A percentile compares a stretch with the other conserved stretches of the same genome.
Evolutionary conservation across 768 basidiomycete species (phyloP).

Genomic region (Lentinula edodes): DNA sequence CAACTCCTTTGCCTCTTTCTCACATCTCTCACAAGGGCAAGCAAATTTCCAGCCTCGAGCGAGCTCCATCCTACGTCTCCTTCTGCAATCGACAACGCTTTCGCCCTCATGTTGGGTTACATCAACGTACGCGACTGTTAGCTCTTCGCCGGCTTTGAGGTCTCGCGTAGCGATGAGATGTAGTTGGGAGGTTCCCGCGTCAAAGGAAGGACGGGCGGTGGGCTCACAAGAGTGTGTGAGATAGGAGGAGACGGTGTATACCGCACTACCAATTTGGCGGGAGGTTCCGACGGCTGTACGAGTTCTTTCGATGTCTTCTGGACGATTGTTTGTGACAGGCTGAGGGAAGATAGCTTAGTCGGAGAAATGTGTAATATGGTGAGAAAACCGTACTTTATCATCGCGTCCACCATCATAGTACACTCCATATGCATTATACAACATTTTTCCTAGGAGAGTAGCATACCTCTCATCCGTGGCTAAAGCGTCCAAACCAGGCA

Average conservation of each 20-base stretch:
- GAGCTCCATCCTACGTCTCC: conserved; percentile 66
- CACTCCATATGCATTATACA: conserved; percentile 76
- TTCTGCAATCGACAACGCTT: conserved; percentile 46
- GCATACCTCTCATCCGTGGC: conserved; percentile 59
- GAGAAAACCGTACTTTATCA: conserved; percentile 49
- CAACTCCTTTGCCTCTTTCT: conserved; percentile 42
- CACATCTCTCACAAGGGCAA: conserved; percentile 65
- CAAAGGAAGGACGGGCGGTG: conserved; percentile 59
- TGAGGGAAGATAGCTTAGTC: conserved; percentile 18
- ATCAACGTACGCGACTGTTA: conserved; percentile 75
- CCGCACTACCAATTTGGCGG: conserved; percentile 68
- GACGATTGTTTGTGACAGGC: conserved; percentile 48
- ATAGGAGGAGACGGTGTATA: conserved; percentile 77
- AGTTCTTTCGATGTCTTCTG: conserved; percentile 69
- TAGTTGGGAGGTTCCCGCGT: conserved; percentile 60
- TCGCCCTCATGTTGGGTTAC: conserved; percentile 52
- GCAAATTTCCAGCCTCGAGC: conserved; percentile 81
- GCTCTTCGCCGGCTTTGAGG: conserved; percentile 69
- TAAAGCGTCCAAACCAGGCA: conserved; percentile 71
- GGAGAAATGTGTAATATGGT: background rate
- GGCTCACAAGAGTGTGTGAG: conserved; percentile 74
- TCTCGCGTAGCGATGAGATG: conserved; percentile 61
- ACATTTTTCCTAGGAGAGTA: conserved; percentile 61
- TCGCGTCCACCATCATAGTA: conserved; percentile 60
- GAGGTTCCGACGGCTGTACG: conserved; percentile 74